phyloP scores from a whole-genome alignment of 257 asterid species.

The Solanum gracilifrons region DNA sequence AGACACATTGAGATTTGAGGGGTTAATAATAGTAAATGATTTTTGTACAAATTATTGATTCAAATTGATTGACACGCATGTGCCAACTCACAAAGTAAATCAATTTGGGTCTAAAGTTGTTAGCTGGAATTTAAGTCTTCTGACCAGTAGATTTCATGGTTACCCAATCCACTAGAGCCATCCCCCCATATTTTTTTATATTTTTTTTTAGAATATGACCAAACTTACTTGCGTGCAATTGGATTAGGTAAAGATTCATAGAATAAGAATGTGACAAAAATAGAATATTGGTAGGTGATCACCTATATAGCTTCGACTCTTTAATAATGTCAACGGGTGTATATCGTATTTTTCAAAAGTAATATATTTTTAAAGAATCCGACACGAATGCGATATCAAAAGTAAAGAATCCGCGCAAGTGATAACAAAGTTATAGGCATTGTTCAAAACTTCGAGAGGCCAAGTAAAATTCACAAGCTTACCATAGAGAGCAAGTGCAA shows the following conservation, averaged over 20 bases:
- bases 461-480: background rate
- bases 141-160: background rate
- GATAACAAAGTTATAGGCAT: background rate
- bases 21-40: background rate
- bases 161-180: background rate
- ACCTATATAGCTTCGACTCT: too few species aligned
- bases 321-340: rapidly evolving
- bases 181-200: background rate
- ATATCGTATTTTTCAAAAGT: rapidly evolving
- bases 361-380: rapidly evolving
- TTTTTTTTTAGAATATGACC: background rate
- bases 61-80: background rate
- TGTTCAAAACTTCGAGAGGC: background rate
- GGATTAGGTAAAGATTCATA: background rate
- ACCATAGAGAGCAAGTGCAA: background rate
- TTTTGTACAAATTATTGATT: background rate
- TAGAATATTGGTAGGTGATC: background rate
- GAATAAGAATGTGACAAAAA: background rate
- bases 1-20: background rate
- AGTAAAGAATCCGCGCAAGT: too few species aligned
- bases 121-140: background rate
- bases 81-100: background rate
- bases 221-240: background rate
- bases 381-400: rapidly evolving
- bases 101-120: background rate